Conservation (phyloP, 2,329 filamentous ascomycete genomes). For the Arthrobotrys megalospora region DNA sequence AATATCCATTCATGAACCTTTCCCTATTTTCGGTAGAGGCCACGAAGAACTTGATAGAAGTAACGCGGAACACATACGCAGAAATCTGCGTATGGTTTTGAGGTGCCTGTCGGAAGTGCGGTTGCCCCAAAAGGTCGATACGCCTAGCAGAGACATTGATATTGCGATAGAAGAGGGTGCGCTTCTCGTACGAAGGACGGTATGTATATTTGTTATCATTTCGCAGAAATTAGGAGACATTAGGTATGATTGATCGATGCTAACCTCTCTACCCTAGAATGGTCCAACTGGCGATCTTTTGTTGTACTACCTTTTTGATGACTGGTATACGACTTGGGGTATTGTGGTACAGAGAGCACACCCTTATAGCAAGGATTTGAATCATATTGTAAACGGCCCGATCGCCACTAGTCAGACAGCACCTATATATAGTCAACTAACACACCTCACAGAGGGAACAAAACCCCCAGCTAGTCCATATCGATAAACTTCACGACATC, state of each 20-base stretch:
- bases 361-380: conserved; percentile 70
- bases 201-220: conserved; percentile 2
- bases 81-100: conserved; percentile 62
- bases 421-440: too few relatives aligned
- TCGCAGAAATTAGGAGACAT: background rate
- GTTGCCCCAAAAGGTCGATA: conserved; percentile 68
- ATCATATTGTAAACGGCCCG: conserved; percentile 71
- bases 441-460: conserved; percentile 71
- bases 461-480: conserved; percentile 68
- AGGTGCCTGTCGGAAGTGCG: conserved; percentile 61
- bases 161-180: conserved; percentile 66
- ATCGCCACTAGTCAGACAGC: too few relatives aligned
- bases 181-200: conserved; percentile 65
- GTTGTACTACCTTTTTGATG: conserved; percentile 78
- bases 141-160: conserved; percentile 69
- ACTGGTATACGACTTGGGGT: conserved; percentile 76
- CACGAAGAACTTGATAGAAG: conserved; percentile 15
- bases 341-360: conserved; percentile 74
- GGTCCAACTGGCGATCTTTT: conserved; percentile 74
- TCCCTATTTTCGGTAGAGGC: conserved; percentile 62
- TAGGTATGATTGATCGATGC: too few relatives aligned
- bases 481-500: conserved; percentile 73
- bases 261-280: conserved; percentile 32
- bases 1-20: conserved; percentile 68
- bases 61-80: conserved; percentile 63